These are phyloP conservation scores for Silene uniflora DNA, from an alignment of 148 eudicot genomes.

Conservation along the genomic window DNA sequence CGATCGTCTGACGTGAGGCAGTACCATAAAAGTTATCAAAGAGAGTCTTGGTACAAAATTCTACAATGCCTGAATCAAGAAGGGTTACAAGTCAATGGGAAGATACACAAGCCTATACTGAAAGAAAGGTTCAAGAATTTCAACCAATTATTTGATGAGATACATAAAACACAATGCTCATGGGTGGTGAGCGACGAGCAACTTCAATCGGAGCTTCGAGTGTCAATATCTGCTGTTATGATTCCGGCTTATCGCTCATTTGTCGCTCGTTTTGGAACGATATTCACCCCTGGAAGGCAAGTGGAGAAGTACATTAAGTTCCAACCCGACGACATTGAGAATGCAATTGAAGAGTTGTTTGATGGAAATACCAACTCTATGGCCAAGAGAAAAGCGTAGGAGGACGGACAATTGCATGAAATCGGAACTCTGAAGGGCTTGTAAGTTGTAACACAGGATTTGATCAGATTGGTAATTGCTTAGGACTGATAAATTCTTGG, in stretches of 20 bases:
- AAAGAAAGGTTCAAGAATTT: slow-evolving; percentile 87
- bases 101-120: slow-evolving; percentile 60
- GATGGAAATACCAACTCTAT: slow-evolving; percentile 57
- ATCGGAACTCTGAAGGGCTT: not conserved
- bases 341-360: slow-evolving; percentile 68
- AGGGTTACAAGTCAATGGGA: slow-evolving; percentile 65
- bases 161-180: slow-evolving; percentile 58
- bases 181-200: slow-evolving; percentile 96
- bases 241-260: slow-evolving; percentile 82
- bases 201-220: slow-evolving; percentile 85
- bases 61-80: slow-evolving; percentile 54
- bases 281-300: slow-evolving; percentile 78
- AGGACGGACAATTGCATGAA: too few species aligned
- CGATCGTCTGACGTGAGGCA: slow-evolving; percentile 36
- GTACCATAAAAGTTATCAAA: slow-evolving; percentile 40
- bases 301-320: slow-evolving; percentile 78
- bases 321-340: slow-evolving; percentile 87
- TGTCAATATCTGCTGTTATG: slow-evolving; percentile 78
- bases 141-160: slow-evolving; percentile 73
- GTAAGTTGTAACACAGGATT: not conserved
- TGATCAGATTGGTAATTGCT: not conserved
- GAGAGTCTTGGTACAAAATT: slow-evolving; percentile 69
- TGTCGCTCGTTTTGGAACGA: slow-evolving; percentile 60
- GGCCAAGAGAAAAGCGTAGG: slow-evolving; percentile 46
- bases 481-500: not conserved